Evolutionary conservation across 1,139 yeast species (phyloP).

Genomic region (Sugiyamaella neomexicana): DNA sequence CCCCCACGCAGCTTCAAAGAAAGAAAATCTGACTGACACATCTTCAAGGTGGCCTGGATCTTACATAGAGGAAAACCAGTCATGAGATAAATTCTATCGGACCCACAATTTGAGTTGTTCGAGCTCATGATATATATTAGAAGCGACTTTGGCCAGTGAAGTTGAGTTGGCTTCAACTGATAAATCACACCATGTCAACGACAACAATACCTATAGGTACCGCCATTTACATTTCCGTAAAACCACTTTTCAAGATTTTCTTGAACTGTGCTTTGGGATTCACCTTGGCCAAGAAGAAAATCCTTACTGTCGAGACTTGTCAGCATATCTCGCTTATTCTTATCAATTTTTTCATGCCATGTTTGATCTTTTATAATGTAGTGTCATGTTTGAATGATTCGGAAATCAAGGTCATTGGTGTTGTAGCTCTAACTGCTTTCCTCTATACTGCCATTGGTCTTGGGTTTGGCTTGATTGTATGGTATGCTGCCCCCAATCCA

Average conservation of each 20-base stretch:
- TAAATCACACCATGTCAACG: constrained; percentile 9
- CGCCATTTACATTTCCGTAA: constrained; percentile 75
- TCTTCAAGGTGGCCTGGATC: background rate
- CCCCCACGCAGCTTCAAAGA: background rate
- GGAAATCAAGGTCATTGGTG: constrained; percentile 74
- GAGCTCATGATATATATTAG: too few relatives aligned
- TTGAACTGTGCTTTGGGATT: constrained; percentile 72
- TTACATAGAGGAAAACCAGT: too few relatives aligned
- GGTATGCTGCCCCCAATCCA: constrained; percentile 54
- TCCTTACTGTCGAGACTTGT: constrained; percentile 68
- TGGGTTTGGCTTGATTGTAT: constrained; percentile 36
- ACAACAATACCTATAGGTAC: constrained; percentile 51
- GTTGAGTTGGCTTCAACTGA: background rate
- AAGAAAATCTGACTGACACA: background rate
- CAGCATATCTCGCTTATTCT: constrained; percentile 68
- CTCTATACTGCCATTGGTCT: constrained; percentile 44
- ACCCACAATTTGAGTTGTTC: too few relatives aligned
- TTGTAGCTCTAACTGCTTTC: constrained; percentile 63
- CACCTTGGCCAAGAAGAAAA: constrained; percentile 57
- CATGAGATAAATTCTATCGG: too few relatives aligned
- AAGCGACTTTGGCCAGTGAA: too few relatives aligned
- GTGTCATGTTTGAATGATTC: constrained; percentile 67
- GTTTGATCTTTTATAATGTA: constrained; percentile 74
- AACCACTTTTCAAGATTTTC: constrained; percentile 86
- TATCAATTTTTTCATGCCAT: constrained; percentile 72